These are phyloP conservation scores for Meyerozyma carpophila DNA, from an alignment of 1,139 yeast genomes.

Conservation along the genomic window DNA sequence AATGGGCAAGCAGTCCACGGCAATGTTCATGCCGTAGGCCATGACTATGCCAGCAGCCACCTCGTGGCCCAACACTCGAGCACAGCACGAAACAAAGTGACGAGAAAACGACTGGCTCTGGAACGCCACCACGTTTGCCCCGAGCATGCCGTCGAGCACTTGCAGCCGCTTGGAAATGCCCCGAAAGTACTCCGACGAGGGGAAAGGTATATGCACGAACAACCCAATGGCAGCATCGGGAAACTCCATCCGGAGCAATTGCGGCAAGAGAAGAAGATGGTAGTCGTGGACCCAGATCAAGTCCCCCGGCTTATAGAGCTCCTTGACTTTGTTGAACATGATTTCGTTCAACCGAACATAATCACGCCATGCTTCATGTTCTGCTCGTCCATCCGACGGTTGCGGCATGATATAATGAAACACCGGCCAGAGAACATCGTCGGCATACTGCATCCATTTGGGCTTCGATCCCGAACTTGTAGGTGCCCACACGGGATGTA, in stretches of 20 bases:
- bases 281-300: conserved; percentile 95
- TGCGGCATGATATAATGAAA: conserved; percentile 85
- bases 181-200: conserved; percentile 91
- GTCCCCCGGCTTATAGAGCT: conserved; percentile 82
- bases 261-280: conserved; percentile 79
- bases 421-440: conserved; percentile 88
- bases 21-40: conserved; percentile 72
- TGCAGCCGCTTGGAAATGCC: conserved; percentile 79
- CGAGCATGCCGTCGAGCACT: conserved; percentile 84
- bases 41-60: conserved; percentile 52
- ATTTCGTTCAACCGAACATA: conserved; percentile 89
- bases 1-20: conserved; percentile 73
- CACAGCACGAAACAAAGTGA: conserved; percentile 86
- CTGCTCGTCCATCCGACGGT: conserved; percentile 58
- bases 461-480: conserved; percentile 38
- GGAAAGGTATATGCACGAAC: conserved; percentile 87
- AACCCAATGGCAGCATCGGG: conserved; percentile 80
- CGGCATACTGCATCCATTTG: conserved; percentile 81
- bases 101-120: conserved; percentile 83
- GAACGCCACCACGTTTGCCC: conserved; percentile 80
- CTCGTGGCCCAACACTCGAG: conserved; percentile 73
- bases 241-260: conserved; percentile 72
- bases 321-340: conserved; percentile 70
- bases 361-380: conserved; percentile 82
- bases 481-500: conserved; percentile 84